A percentile compares a stretch with the other conserved stretches of the same genome.
Evolutionary conservation across 805 yeast species (phyloP).

Genomic region (Cyberlindnera subsufficiens): DNA sequence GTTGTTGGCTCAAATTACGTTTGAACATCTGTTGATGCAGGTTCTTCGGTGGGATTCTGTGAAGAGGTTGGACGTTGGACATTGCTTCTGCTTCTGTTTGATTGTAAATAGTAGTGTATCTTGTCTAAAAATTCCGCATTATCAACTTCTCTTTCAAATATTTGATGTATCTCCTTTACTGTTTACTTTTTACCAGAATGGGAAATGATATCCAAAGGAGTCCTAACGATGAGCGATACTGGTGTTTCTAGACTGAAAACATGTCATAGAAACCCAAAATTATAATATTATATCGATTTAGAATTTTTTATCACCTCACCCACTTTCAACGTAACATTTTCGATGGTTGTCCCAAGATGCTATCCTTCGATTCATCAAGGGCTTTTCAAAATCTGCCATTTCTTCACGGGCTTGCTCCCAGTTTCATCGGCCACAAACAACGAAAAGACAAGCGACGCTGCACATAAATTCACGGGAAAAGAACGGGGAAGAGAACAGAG

Average conservation of each 20-base stretch:
- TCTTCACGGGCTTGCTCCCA: too few relatives aligned
- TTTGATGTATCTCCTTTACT: not conserved
- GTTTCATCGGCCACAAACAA: too few relatives aligned
- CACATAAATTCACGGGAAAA: not conserved
- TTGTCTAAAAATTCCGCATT: too few relatives aligned
- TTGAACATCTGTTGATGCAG: constrained; percentile 20
- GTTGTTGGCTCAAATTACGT: constrained; percentile 5
- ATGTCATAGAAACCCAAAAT: not conserved
- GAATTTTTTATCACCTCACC: too few relatives aligned
- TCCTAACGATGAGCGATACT: not conserved
- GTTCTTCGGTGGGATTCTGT: constrained; percentile 6
- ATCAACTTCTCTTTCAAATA: too few relatives aligned
- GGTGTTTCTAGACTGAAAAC: not conserved
- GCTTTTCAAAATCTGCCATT: too few relatives aligned
- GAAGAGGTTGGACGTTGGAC: constrained; percentile 24
- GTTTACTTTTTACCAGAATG: constrained; percentile 13
- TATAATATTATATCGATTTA: too few relatives aligned
- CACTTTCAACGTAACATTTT: too few relatives aligned
- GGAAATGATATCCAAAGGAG: constrained; percentile 3
- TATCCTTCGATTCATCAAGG: too few relatives aligned
- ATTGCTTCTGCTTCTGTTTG: constrained; percentile 3
- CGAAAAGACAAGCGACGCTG: not conserved
- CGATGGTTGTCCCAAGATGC: too few relatives aligned
- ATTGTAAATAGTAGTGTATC: not conserved
- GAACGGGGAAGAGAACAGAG: not conserved